Evolutionary conservation across 2,329 filamentous ascomycete species (phyloP).

Genomic region (Pezicula neosporulosa): DNA sequence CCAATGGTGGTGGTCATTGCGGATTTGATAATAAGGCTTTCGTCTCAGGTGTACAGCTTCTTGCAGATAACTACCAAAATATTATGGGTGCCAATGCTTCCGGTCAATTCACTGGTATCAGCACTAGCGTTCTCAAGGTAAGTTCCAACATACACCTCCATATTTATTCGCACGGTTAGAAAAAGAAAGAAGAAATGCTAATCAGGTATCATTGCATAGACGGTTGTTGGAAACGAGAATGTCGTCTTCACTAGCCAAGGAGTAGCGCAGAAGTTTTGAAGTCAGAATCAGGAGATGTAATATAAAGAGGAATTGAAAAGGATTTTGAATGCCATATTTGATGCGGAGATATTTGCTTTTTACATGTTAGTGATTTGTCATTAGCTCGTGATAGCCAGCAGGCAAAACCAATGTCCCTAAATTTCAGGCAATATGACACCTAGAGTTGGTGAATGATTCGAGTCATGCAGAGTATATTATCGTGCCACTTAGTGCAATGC

Average conservation of each 20-base stretch:
- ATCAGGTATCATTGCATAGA: slow-evolving; percentile 6
- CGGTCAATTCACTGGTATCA: slow-evolving; percentile 46
- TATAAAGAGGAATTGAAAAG: not conserved
- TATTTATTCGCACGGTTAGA: not conserved
- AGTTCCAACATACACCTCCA: not conserved
- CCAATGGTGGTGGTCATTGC: slow-evolving; percentile 54
- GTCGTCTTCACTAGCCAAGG: not conserved
- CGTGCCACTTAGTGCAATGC: no score
- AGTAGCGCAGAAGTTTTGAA: not conserved
- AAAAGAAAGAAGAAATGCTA: slow-evolving; percentile 2
- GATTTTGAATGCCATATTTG: not conserved
- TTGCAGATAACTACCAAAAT: slow-evolving; percentile 47
- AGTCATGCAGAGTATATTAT: no score
- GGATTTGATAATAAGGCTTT: slow-evolving; percentile 53
- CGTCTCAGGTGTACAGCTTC: slow-evolving; percentile 53
- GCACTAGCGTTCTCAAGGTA: slow-evolving; percentile 42
- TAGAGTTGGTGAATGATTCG: no score
- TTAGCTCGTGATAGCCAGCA: no score
- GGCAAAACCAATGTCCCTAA: no score
- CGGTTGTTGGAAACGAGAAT: slow-evolving; percentile 22
- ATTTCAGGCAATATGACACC: no score
- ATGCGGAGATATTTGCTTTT: no score
- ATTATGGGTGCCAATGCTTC: slow-evolving; percentile 48
- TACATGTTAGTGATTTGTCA: no score
- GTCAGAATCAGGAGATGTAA: not conserved